A percentile compares a stretch with the other conserved stretches of the same genome.
phyloP scores from a whole-genome alignment of 768 basidiomycete genomes.

The Leccinum variicolor region DNA sequence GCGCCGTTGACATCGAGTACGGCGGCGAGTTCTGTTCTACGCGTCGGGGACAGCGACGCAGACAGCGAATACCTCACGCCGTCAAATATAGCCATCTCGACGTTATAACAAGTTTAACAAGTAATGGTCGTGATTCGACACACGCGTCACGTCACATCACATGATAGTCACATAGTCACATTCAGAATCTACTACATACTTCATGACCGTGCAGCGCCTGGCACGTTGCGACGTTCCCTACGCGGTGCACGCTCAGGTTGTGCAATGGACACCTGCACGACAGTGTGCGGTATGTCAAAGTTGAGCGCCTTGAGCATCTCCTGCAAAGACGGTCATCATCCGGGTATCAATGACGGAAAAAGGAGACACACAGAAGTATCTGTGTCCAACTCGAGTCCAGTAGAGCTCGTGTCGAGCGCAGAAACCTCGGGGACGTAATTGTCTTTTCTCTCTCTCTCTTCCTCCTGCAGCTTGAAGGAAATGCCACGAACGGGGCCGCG shows the following conservation, averaged over 20 bases:
- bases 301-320: constrained; percentile 88
- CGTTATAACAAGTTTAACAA: too few species aligned
- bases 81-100: constrained; percentile 38
- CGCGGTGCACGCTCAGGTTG: constrained; percentile 68
- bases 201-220: constrained; percentile 65
- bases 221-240: constrained; percentile 75
- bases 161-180: not conserved
- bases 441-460: constrained; percentile 99
- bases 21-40: constrained; percentile 42
- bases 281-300: constrained; percentile 85
- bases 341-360: not conserved
- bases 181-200: not conserved
- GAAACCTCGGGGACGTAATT: constrained; percentile 99
- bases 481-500: constrained; percentile 98
- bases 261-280: constrained; percentile 61
- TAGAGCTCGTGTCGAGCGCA: constrained; percentile 76
- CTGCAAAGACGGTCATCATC: constrained; percentile 36
- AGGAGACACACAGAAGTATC: constrained; percentile 80
- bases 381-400: constrained; percentile 81
- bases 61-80: constrained; percentile 48
- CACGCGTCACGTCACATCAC: not conserved
- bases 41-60: constrained; percentile 40
- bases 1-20: constrained; percentile 56
- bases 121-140: too few species aligned
- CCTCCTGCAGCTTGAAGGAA: constrained; percentile 99